Percentiles rank a stretch among this genome's conserved stretches.
phyloP scores from a whole-genome alignment of 495 filamentous ascomycete species.

The Aspergillus campestris region DNA sequence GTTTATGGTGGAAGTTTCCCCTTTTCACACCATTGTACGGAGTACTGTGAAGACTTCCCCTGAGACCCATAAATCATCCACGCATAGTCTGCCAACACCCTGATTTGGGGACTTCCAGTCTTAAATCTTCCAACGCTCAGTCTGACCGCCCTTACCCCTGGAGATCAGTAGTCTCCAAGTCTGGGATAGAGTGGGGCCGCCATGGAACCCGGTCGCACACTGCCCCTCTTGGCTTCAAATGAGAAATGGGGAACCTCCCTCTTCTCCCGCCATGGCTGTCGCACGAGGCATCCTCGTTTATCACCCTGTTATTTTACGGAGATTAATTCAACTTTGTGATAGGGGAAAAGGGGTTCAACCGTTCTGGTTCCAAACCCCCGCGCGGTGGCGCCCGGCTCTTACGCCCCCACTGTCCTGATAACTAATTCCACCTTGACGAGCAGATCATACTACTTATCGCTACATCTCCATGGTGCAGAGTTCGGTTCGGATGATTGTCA shows the following conservation, averaged over 20 bases:
- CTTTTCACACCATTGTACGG: not conserved
- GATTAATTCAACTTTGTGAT: slow-evolving; percentile 2
- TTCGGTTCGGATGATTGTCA: slow-evolving; percentile 3
- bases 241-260: slow-evolving; percentile 5
- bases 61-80: not conserved
- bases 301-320: slow-evolving; percentile 7
- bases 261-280: not conserved
- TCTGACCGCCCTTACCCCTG: slow-evolving; percentile 3
- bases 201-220: slow-evolving; percentile 3
- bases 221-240: slow-evolving; percentile 10
- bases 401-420: not conserved
- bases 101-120: not conserved
- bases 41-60: not conserved
- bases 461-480: not conserved
- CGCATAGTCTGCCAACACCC: not conserved
- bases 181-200: slow-evolving; percentile 7
- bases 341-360: slow-evolving; percentile 1
- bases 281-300: slow-evolving; percentile 5
- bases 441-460: not conserved
- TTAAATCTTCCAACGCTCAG: not conserved
- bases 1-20: not conserved
- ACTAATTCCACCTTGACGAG: not conserved
- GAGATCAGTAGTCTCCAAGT: slow-evolving; percentile 9
- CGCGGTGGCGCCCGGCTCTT: slow-evolving; percentile 3
- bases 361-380: not conserved